Conservation (phyloP, 2,329 filamentous ascomycete genomes). For the Zalaria obscura region DNA sequence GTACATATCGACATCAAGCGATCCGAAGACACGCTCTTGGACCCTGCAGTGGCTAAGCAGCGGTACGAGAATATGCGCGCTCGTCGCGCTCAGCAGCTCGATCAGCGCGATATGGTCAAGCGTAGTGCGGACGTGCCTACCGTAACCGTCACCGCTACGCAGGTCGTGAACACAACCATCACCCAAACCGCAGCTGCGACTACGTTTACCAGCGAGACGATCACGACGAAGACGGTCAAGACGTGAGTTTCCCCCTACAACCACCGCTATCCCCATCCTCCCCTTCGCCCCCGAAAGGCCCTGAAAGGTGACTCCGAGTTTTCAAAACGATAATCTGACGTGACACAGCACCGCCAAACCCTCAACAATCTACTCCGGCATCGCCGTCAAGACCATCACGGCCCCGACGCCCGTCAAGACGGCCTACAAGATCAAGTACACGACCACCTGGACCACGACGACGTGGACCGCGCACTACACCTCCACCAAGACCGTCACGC, state of each 20-base stretch:
- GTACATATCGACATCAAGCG: conserved; percentile 12
- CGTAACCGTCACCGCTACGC: conserved; percentile 17
- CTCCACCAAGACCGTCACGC: conserved; percentile 20
- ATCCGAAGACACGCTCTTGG: conserved; percentile 10
- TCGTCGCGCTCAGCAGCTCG: conserved; percentile 5
- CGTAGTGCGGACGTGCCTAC: conserved; percentile 22
- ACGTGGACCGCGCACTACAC: conserved; percentile 18
- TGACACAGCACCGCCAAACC: conserved; percentile 19
- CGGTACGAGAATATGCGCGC: conserved; percentile 4
- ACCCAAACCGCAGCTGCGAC: conserved; percentile 13
- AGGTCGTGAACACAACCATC: conserved; percentile 16
- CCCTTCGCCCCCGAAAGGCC: too few relatives aligned
- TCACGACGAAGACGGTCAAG: not conserved
- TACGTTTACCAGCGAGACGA: not conserved
- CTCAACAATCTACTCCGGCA: conserved; percentile 20
- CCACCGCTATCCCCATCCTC: too few relatives aligned
- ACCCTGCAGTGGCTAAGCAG: conserved; percentile 12
- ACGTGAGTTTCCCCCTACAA: not conserved
- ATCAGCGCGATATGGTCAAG: conserved; percentile 11
- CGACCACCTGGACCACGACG: conserved; percentile 16
- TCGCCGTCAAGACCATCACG: conserved; percentile 18
- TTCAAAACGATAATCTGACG: conserved; percentile 14
- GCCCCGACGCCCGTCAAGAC: conserved; percentile 22
- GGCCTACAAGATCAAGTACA: conserved; percentile 11
- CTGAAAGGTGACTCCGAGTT: conserved; percentile 5